phyloP scores from a whole-genome alignment of 2,329 filamentous ascomycete species.

The Parascedosporium putredinis region DNA sequence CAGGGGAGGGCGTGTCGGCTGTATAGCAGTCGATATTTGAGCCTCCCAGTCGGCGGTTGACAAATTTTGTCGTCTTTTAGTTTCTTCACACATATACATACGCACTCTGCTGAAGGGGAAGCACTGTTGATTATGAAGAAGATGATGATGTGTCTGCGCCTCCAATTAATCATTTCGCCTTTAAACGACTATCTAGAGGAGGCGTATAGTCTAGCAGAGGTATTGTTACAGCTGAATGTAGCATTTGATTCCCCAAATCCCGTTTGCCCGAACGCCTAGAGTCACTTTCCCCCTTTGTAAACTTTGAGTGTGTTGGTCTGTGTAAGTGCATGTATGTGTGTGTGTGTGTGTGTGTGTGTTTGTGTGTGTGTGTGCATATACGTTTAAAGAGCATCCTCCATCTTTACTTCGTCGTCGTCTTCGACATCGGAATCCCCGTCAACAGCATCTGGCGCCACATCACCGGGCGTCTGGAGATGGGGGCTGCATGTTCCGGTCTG shows the following conservation, averaged over 20 bases:
- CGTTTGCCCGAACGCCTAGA: background rate
- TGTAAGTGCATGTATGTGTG: background rate
- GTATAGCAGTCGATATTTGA: too few species aligned
- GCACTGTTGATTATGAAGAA: too few species aligned
- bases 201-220: background rate
- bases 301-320: background rate
- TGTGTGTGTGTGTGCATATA: background rate
- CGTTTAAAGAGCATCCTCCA: slow-evolving; percentile 56
- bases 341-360: background rate
- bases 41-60: too few species aligned
- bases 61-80: background rate
- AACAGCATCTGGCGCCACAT: slow-evolving; percentile 37
- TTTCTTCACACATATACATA: background rate
- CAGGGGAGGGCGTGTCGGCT: too few species aligned
- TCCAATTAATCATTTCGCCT: background rate
- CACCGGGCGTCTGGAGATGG: slow-evolving; percentile 27
- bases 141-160: too few species aligned
- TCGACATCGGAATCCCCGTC: slow-evolving; percentile 44
- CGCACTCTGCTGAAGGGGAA: too few species aligned
- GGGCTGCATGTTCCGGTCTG: slow-evolving; percentile 50
- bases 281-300: background rate
- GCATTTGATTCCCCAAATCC: background rate
- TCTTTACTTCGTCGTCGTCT: slow-evolving; percentile 58
- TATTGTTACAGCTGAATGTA: background rate
- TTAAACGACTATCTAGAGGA: background rate